Conservation (phyloP, 2,329 filamentous ascomycete genomes). For the Fusarium verticillioides region DNA sequence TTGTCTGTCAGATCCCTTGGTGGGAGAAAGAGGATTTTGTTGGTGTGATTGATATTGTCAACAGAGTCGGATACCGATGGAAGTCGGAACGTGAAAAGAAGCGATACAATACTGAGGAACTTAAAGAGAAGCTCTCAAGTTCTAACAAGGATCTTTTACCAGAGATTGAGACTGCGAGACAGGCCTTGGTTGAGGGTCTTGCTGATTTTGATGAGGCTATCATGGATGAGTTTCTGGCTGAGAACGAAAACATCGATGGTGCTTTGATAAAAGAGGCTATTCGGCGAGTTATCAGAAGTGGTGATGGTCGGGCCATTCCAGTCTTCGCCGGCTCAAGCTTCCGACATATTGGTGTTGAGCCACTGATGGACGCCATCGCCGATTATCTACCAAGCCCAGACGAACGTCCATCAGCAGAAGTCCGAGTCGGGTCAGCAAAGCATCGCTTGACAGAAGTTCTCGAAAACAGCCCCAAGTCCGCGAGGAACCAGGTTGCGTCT, state of each 20-base stretch:
- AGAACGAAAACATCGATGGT: conserved; percentile 77
- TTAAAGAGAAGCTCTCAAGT: conserved; percentile 54
- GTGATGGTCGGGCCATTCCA: conserved; percentile 80
- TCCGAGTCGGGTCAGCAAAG: conserved; percentile 72
- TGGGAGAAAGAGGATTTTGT: conserved; percentile 84
- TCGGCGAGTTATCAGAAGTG: conserved; percentile 74
- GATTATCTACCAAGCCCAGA: conserved; percentile 86
- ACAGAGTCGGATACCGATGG: conserved; percentile 81
- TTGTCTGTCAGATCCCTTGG: conserved; percentile 95
- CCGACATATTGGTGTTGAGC: conserved; percentile 92
- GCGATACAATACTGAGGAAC: conserved; percentile 44
- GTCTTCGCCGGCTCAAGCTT: conserved; percentile 94
- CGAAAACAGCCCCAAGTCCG: conserved; percentile 51
- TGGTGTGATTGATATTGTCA: conserved; percentile 86
- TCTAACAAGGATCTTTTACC: conserved; percentile 64
- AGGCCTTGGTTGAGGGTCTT: conserved; percentile 82
- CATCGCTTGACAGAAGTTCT: conserved; percentile 53
- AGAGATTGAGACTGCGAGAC: conserved; percentile 80
- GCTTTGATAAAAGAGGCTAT: conserved; percentile 78
- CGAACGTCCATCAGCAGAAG: conserved; percentile 82
- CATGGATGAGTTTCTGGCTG: conserved; percentile 84
- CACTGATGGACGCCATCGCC: conserved; percentile 86
- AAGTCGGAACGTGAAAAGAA: conserved; percentile 56
- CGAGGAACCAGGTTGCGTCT: conserved; percentile 53
- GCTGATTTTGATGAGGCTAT: conserved; percentile 90